Evolutionary conservation across 2,329 filamentous ascomycete species (phyloP).

Genomic region (Venturia oleaginea): DNA sequence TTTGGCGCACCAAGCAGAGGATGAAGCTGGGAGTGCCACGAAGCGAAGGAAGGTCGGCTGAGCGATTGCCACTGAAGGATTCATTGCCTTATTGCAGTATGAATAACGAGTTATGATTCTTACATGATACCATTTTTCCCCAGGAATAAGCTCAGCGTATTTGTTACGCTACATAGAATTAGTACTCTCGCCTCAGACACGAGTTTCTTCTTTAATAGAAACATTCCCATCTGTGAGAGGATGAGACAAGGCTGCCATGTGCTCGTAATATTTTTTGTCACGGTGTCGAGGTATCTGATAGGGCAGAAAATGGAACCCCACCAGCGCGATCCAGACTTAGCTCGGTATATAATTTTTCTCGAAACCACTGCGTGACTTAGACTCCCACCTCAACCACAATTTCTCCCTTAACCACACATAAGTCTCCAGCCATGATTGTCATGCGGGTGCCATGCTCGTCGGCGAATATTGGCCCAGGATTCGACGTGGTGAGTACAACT

Average conservation of each 20-base stretch:
- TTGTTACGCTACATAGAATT: not conserved
- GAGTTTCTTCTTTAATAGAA: not conserved
- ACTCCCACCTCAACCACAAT: not conserved
- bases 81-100: not conserved
- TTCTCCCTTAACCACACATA: not conserved
- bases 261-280: not conserved
- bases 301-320: not conserved
- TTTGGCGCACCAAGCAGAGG: not conserved
- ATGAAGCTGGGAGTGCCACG: not conserved
- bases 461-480: conserved; percentile 92
- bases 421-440: conserved; percentile 19
- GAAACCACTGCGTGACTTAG: not conserved
- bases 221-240: not conserved
- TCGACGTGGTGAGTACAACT: conserved; percentile 56
- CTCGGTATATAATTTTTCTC: not conserved
- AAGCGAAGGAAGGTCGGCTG: conserved; percentile 9
- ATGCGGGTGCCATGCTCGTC: conserved; percentile 87
- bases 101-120: not conserved
- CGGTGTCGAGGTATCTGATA: not conserved
- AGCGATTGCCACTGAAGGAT: not conserved
- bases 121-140: not conserved
- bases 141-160: not conserved
- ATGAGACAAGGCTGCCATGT: not conserved
- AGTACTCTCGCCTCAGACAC: not conserved
- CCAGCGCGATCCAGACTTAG: not conserved